A percentile compares a stretch with the other conserved stretches of the same genome.
Evolutionary conservation across 2,329 filamentous ascomycete genomes (phyloP).

Genomic region (Xylaria sp.): DNA sequence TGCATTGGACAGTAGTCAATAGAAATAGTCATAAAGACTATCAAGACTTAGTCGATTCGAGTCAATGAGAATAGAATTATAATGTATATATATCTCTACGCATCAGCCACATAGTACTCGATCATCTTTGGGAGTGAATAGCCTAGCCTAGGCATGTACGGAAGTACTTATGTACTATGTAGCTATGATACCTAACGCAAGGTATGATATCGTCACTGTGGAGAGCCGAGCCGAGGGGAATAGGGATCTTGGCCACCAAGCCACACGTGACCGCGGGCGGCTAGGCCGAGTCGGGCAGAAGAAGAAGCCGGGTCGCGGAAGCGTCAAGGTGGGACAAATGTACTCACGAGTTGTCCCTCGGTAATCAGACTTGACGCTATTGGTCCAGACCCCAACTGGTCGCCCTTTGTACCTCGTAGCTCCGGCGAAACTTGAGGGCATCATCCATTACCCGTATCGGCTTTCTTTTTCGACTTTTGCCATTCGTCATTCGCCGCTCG

Average conservation of each 20-base stretch:
- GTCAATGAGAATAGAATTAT: neutral
- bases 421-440: slow-evolving; percentile 47
- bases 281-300: slow-evolving; percentile 10
- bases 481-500: neutral
- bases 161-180: too few species aligned
- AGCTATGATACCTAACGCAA: neutral
- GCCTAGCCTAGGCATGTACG: neutral
- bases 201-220: neutral
- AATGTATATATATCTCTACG: neutral
- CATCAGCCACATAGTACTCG: neutral
- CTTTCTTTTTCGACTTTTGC: slow-evolving; percentile 22
- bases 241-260: neutral
- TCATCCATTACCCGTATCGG: slow-evolving; percentile 38
- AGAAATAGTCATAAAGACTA: neutral
- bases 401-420: slow-evolving; percentile 42
- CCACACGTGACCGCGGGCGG: neutral
- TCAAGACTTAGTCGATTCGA: neutral
- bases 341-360: slow-evolving; percentile 44
- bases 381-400: slow-evolving; percentile 43
- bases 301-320: slow-evolving; percentile 10
- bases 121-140: neutral
- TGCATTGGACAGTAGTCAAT: neutral
- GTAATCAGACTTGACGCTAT: slow-evolving; percentile 49
- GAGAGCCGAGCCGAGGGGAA: slow-evolving; percentile 9
- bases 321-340: neutral